A percentile compares a stretch with the other conserved stretches of the same genome.
phyloP scores from a whole-genome alignment of 352 stramenopile species.

The Hyaloperonospora brassicae region DNA sequence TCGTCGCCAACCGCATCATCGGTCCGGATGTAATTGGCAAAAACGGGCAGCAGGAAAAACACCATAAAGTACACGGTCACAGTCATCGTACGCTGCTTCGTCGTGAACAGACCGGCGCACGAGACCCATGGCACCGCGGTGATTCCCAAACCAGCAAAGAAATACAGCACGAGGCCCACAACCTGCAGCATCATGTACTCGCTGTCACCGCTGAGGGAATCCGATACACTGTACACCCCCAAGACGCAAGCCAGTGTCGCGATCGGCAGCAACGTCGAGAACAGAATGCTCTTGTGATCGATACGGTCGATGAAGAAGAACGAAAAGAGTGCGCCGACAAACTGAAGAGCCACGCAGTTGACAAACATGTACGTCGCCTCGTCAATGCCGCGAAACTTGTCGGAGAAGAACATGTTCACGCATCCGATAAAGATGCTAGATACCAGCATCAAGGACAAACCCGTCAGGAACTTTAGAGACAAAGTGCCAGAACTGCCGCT shows the following conservation, averaged over 20 bases:
- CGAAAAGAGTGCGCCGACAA: constrained; percentile 63
- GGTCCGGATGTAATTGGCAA: constrained; percentile 36
- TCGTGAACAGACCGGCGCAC: constrained; percentile 62
- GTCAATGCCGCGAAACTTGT: constrained; percentile 49
- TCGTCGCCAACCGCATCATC: constrained; percentile 25
- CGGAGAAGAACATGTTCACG: constrained; percentile 72
- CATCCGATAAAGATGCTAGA: constrained; percentile 52
- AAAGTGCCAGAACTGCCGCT: constrained; percentile 24
- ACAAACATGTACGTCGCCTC: constrained; percentile 72
- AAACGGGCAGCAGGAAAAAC: constrained; percentile 64
- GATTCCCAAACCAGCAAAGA: constrained; percentile 66
- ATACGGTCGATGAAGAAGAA: constrained; percentile 85
- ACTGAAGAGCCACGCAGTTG: constrained; percentile 62
- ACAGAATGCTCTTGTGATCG: constrained; percentile 64
- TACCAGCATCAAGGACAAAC: constrained; percentile 60
- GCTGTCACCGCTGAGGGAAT: constrained; percentile 40
- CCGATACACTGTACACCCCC: constrained; percentile 45
- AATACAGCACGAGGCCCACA: constrained; percentile 60
- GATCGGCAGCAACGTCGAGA: constrained; percentile 58
- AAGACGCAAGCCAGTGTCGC: constrained; percentile 40
- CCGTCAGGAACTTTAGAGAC: constrained; percentile 60
- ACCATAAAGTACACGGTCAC: constrained; percentile 63
- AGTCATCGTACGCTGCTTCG: constrained; percentile 48
- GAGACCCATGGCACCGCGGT: constrained; percentile 73
- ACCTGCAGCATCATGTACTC: constrained; percentile 69